A percentile compares a stretch with the other conserved stretches of the same genome.
Evolutionary conservation across 352 stramenopile species (phyloP).

Genomic region (Phytophthora agathidicida): DNA sequence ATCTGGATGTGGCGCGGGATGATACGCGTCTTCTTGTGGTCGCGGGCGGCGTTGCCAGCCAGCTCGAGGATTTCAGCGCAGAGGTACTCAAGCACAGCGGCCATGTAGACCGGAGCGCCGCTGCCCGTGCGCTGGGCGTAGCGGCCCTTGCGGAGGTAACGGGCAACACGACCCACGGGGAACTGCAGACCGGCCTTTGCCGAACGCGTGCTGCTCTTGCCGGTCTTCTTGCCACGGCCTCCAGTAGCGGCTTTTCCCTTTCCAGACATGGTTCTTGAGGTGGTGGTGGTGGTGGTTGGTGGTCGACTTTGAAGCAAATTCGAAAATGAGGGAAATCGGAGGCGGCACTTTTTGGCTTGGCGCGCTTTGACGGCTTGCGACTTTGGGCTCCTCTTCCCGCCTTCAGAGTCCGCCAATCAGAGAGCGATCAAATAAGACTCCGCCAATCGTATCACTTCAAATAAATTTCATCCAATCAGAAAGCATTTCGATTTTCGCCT

Average conservation of each 20-base stretch:
- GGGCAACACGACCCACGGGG: slow-evolving; percentile 93
- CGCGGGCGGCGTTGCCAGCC: slow-evolving; percentile 93
- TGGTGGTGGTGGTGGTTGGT: slow-evolving; percentile 40
- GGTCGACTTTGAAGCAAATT: slow-evolving; percentile 50
- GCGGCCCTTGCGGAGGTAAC: slow-evolving; percentile 93
- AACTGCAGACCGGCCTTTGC: slow-evolving; percentile 96
- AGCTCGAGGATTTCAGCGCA: slow-evolving; percentile 96
- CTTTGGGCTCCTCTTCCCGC: slow-evolving; percentile 21
- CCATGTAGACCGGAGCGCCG: slow-evolving; percentile 95
- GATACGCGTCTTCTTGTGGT: slow-evolving; percentile 98
- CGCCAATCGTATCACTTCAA: slow-evolving; percentile 17
- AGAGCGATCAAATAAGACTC: background rate
- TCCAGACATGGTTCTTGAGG: slow-evolving; percentile 64
- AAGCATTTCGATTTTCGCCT: slow-evolving; percentile 9
- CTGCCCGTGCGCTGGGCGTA: slow-evolving; percentile 92
- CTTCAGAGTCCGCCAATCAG: slow-evolving; percentile 26
- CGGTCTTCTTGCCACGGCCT: slow-evolving; percentile 73
- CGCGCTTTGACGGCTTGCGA: slow-evolving; percentile 5
- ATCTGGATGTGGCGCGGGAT: slow-evolving; percentile 97
- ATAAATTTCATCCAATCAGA: slow-evolving; percentile 18
- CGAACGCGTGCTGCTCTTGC: slow-evolving; percentile 68
- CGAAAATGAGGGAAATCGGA: slow-evolving; percentile 28
- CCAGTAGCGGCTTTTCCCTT: slow-evolving; percentile 79
- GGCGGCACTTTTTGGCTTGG: background rate
- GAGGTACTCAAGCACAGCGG: slow-evolving; percentile 94